These are phyloP conservation scores for Gloeopeniophorella convolvens DNA, from an alignment of 768 basidiomycete species.

Conservation along the genomic window DNA sequence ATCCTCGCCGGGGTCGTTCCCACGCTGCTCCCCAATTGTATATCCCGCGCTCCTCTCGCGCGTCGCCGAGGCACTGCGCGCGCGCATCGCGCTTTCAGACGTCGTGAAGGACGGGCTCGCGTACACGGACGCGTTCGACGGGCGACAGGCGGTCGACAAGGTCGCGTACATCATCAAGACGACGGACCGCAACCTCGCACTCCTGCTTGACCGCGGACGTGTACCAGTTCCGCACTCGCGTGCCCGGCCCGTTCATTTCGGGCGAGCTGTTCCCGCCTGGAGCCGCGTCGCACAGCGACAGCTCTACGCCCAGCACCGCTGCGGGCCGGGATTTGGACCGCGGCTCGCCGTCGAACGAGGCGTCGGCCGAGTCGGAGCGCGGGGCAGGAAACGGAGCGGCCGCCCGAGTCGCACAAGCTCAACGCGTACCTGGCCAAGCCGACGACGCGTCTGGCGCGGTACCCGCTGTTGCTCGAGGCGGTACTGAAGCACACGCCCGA, in stretches of 20 bases:
- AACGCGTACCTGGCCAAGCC: constrained; percentile 99
- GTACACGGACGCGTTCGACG: constrained; percentile 95
- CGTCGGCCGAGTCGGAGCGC: constrained; percentile 27
- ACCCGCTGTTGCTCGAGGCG: constrained; percentile 88
- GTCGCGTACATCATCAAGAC: constrained; percentile 98
- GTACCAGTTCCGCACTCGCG: constrained; percentile 84
- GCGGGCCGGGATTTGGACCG: no score
- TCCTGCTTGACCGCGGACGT: constrained; percentile 81
- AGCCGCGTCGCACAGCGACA: constrained; percentile 31
- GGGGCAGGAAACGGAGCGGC: constrained; percentile 74
- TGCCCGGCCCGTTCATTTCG: constrained; percentile 80
- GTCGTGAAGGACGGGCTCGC: constrained; percentile 91
- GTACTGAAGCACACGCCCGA: constrained; percentile 89
- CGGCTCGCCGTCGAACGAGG: constrained; percentile 24
- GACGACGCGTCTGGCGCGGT: constrained; percentile 94
- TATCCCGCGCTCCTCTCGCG: constrained; percentile 94
- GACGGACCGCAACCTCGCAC: constrained; percentile 90
- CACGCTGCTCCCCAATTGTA: constrained; percentile 65
- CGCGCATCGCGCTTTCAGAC: constrained; percentile 71
- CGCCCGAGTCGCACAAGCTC: constrained; percentile 91
- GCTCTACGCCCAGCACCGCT: no score
- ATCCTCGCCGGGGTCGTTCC: constrained; percentile 14
- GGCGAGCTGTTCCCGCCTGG: constrained; percentile 46
- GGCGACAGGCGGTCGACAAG: constrained; percentile 94
- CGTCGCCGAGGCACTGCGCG: constrained; percentile 89